These are phyloP conservation scores for Phytophthora sp. DNA, from an alignment of 352 stramenopile species.

Conservation along the genomic window DNA sequence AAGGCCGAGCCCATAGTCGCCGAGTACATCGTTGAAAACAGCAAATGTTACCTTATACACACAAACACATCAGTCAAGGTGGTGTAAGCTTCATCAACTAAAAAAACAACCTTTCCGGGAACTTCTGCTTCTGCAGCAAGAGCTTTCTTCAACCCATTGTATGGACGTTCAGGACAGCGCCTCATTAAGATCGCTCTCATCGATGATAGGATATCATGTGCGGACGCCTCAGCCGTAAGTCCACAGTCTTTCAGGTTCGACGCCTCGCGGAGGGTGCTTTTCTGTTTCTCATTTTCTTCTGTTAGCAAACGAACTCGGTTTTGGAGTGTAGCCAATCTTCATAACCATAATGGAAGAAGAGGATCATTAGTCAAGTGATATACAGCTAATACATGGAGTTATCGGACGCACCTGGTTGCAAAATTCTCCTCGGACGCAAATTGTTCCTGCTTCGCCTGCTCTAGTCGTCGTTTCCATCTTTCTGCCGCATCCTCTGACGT, in stretches of 20 bases:
- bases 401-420: conserved; percentile 39
- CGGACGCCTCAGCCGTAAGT: conserved; percentile 52
- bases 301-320: conserved; percentile 26
- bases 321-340: conserved; percentile 38
- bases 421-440: conserved; percentile 46
- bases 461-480: conserved; percentile 63
- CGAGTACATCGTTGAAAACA: conserved; percentile 74
- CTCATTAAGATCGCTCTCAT: conserved; percentile 72
- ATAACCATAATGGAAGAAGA: neutral
- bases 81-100: no score
- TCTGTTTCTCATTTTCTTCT: conserved; percentile 33
- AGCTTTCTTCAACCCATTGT: conserved; percentile 85
- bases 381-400: no score
- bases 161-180: conserved; percentile 66
- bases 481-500: conserved; percentile 36
- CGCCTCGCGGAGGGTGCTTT: conserved; percentile 14
- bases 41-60: conserved; percentile 56
- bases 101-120: conserved; percentile 82
- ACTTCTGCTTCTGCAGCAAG: conserved; percentile 69
- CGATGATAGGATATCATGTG: conserved; percentile 63
- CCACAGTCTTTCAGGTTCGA: conserved; percentile 61
- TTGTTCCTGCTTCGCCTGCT: conserved; percentile 59
- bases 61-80: neutral
- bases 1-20: conserved; percentile 67
- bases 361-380: no score